Base-by-base conservation (phyloP, 345 rosid genomes). In the Trapa bicornis region DNA sequence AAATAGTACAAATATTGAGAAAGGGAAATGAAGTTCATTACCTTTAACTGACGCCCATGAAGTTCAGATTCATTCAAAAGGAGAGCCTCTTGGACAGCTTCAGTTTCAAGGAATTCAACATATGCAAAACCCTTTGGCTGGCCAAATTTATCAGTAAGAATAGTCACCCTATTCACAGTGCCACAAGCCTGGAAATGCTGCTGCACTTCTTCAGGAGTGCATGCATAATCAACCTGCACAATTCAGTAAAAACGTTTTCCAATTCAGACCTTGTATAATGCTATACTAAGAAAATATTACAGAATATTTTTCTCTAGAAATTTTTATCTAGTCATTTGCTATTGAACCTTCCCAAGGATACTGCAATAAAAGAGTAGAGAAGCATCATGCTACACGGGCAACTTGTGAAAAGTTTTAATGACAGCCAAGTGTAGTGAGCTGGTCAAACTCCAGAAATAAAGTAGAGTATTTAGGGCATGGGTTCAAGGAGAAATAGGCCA, bases 401-500 rank as follows among this genome's bases (percentile, higher is more conserved):
- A 22, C 60, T 54, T n/a, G 61, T 12, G 1, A 57, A 6, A 57
- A 57, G 11, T 41, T 41, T 1, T 57, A 57, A 57, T 57, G 37
- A 53, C n/a, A 22, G n/a, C 63, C 64, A 42, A 35, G 29, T 16
- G 33, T 12, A 38, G 63, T 12, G 41, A 50, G 45, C 29, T 37
- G 37, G 45, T 39, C 50, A 33, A 41, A 37, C 35, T 16, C 52
- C 68, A 64, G 47, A 65, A 41, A 65, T 70, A 33, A 54, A 58
- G 73, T 39, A 73, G 60, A 65, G 47, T 35, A 67, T 45, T 71
- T 41, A 54, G 39, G 65, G 47, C 67, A 74, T 45, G 72, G 73
- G 77, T 77, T 74, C 71, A 64, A 69, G 75, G 75, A 73, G 73
- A 76, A 72, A 71, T 68, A 71, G 77, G 74, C 72, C 71, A 57